Conservation (phyloP, 2,329 filamentous ascomycete genomes). For the Claviceps lovelessii region DNA sequence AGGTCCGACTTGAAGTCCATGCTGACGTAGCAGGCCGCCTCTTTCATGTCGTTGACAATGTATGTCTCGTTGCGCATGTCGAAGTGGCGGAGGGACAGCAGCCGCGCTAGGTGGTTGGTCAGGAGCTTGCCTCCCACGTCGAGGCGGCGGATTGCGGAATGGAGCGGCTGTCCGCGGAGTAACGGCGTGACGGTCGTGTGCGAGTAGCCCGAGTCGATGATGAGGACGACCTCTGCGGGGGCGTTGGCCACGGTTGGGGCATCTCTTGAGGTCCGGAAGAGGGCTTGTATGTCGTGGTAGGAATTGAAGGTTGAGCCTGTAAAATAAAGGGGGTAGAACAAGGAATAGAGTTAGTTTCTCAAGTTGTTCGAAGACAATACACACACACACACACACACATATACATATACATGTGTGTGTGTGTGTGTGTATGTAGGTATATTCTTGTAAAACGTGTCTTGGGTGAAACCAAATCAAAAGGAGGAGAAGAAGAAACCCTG, state of each 20-base stretch:
- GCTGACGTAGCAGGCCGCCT: constrained; percentile 72
- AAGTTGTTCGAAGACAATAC: too few species aligned
- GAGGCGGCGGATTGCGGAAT: constrained; percentile 67
- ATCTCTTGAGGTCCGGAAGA: constrained; percentile 48
- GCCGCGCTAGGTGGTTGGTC: constrained; percentile 81
- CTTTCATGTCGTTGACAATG: constrained; percentile 93
- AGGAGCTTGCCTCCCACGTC: constrained; percentile 87
- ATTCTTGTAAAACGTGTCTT: too few species aligned
- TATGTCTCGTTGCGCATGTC: constrained; percentile 91
- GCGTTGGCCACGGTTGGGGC: constrained; percentile 24
- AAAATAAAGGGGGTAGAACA: background rate
- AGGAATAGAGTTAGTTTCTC: too few species aligned
- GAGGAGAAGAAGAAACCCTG: background rate
- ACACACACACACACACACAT: too few species aligned
- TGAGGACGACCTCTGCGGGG: constrained; percentile 67
- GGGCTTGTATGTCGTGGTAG: constrained; percentile 60
- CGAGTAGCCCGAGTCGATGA: constrained; percentile 86
- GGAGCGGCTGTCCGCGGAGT: constrained; percentile 64
- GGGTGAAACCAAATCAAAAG: too few species aligned
- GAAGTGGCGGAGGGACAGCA: constrained; percentile 82
- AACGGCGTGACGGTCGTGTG: constrained; percentile 84
- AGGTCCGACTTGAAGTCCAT: constrained; percentile 63
- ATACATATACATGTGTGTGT: too few species aligned
- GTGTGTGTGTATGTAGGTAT: too few species aligned
- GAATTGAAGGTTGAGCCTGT: constrained; percentile 62